Conservation (phyloP, 2,329 filamentous ascomycete species). For the Diaporthe sp. region DNA sequence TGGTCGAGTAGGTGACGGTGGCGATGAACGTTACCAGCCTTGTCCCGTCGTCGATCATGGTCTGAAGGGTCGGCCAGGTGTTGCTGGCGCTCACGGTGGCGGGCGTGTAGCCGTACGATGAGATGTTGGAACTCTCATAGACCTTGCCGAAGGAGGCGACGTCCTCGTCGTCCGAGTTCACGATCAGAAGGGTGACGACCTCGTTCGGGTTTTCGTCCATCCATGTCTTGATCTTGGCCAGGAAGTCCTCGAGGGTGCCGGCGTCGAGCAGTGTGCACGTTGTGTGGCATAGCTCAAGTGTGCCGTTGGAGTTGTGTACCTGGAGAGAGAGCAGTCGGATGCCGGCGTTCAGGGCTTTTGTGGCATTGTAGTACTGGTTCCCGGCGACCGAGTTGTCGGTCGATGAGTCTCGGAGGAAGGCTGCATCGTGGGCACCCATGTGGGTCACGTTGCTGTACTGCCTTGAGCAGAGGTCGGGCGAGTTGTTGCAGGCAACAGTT, state of each 20-base stretch:
- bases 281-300: conserved; percentile 79
- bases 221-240: conserved; percentile 75
- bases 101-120: conserved; percentile 71
- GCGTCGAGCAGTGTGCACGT: conserved; percentile 77
- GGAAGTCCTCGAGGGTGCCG: conserved; percentile 74
- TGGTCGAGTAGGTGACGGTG: conserved; percentile 56
- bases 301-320: conserved; percentile 72
- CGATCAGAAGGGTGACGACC: conserved; percentile 80
- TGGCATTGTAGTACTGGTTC: conserved; percentile 82
- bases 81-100: conserved; percentile 56
- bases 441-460: conserved; percentile 83
- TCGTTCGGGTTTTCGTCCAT: conserved; percentile 79
- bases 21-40: conserved; percentile 80
- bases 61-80: conserved; percentile 79
- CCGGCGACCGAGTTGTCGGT: conserved; percentile 74
- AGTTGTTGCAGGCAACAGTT: conserved; percentile 81
- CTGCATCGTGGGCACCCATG: conserved; percentile 81
- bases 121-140: conserved; percentile 72
- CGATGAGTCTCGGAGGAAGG: conserved; percentile 76
- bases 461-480: conserved; percentile 77
- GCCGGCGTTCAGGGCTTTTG: conserved; percentile 77
- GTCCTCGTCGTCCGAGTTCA: conserved; percentile 75
- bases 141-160: conserved; percentile 67
- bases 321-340: conserved; percentile 80
- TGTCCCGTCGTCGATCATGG: conserved; percentile 74